A percentile compares a stretch with the other conserved stretches of the same genome.
Evolutionary conservation across 1,139 yeast species (phyloP).

Genomic region (Wickerhamomyces sp.): DNA sequence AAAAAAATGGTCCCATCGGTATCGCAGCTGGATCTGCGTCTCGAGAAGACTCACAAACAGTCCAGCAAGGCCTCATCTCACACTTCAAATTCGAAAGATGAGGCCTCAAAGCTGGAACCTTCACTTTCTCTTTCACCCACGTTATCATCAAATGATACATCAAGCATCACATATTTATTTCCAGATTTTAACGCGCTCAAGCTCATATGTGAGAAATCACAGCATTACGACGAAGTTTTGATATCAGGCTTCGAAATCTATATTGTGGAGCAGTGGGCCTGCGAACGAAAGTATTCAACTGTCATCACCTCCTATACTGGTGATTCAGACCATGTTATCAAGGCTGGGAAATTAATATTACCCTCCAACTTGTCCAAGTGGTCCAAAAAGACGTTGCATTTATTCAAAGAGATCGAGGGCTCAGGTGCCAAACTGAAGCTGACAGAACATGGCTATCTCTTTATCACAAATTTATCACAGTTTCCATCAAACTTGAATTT

Average conservation of each 20-base stretch:
- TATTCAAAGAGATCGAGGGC: constrained; percentile 59
- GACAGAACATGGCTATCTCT: constrained; percentile 52
- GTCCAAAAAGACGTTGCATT: constrained; percentile 53
- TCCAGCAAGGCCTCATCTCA: background rate
- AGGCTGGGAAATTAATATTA: constrained; percentile 55
- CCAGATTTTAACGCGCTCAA: constrained; percentile 50
- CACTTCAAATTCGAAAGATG: background rate
- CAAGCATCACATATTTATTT: constrained; percentile 29
- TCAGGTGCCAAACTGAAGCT: constrained; percentile 54
- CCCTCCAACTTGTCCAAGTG: constrained; percentile 51
- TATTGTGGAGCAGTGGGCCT: constrained; percentile 91
- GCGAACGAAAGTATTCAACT: constrained; percentile 60
- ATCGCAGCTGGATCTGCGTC: constrained; percentile 5
- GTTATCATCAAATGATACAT: constrained; percentile 1
- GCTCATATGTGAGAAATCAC: constrained; percentile 22
- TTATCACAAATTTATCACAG: constrained; percentile 75
- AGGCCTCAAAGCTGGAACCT: background rate
- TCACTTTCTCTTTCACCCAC: background rate
- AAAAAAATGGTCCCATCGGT: constrained; percentile 6
- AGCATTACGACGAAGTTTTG: constrained; percentile 33
- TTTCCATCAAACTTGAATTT: constrained; percentile 73
- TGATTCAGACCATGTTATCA: constrained; percentile 54
- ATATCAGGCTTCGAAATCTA: constrained; percentile 79
- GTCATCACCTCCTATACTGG: constrained; percentile 84
- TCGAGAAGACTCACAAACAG: background rate